Evolutionary conservation across 768 basidiomycete genomes (phyloP), one percentile per base, ranked within the genome.

Genomic region (Phlebiopsis flavidoalba): DNA sequence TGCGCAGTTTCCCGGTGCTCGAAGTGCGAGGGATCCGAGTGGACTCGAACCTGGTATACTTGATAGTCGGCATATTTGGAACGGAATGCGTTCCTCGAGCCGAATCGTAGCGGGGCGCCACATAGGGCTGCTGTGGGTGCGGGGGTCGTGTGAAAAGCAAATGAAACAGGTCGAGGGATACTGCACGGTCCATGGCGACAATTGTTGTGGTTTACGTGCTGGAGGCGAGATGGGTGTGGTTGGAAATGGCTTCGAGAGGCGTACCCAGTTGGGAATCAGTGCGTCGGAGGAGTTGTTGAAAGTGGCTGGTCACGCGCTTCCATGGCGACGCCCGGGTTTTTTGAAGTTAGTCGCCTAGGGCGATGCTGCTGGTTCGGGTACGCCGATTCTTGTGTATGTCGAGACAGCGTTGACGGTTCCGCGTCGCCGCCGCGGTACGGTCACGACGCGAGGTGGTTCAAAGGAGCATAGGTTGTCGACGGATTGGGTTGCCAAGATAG

Each of bases 1-100:
- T 45, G 54, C 31, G 49, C 43, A n/a, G 2, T 8, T 21, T 54
- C 55, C 60, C 35, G 56, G 35, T 21, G 61, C 56, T 26, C 52
- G 57, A 56, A 61, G 43, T 61, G 52, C 33, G 63, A 61, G 37
- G 40, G 56, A 58, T 61, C 52, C 51, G n/a, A 64, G 53, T n/a
- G 60, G 47, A 56, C 48, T 64, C 63, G 53, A 64, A 64, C 48
- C 57, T n/a, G 63, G 36, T 36, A 53, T n/a, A n/a, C n/a, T 22
- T 60, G 56, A 58, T 48, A n/a, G n/a, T 54, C 12, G 37, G 61
- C 11, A n/a, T n/a, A n/a, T 21, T 46, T 36, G 36, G 35, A 26
- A n/a, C n/a, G 45, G 43, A 53, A 21, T 24, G 36, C 62, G 59
- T 21, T 61, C 63, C 35, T 60, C 60, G 15, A 61, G 15, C 45